A percentile compares a stretch with the other conserved stretches of the same genome.
Conservation (phyloP, 1,139 yeast genomes). For the Barnettozyma hawaiiensis region DNA sequence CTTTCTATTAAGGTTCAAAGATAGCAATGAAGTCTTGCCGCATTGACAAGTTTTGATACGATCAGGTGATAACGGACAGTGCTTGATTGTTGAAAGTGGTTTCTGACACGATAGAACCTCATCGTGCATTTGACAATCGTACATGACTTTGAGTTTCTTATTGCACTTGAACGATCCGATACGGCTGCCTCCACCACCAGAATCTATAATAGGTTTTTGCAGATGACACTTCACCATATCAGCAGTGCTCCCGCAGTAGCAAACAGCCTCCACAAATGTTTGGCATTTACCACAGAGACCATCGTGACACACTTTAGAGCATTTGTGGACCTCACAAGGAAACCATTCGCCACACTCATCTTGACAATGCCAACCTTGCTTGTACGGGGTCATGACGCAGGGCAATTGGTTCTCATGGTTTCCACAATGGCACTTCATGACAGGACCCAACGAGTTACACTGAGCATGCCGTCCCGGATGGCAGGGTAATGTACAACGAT, state of each 20-base stretch:
- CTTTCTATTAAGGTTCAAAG: constrained; percentile 39
- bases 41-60: constrained; percentile 65
- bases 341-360: constrained; percentile 50
- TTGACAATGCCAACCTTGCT: constrained; percentile 64
- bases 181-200: constrained; percentile 27
- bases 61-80: constrained; percentile 64
- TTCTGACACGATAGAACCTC: constrained; percentile 60
- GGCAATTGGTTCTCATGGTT: constrained; percentile 59
- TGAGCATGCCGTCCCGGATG: constrained; percentile 88
- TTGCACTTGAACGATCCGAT: constrained; percentile 62
- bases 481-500: constrained; percentile 68
- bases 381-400: constrained; percentile 66
- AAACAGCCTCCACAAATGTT: constrained; percentile 38
- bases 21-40: constrained; percentile 47
- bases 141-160: constrained; percentile 41
- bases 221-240: constrained; percentile 45
- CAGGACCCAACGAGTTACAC: constrained; percentile 76
- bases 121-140: constrained; percentile 65
- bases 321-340: constrained; percentile 72
- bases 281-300: constrained; percentile 79
- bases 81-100: constrained; percentile 25
- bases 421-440: constrained; percentile 72
- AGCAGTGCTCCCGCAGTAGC: constrained; percentile 69
- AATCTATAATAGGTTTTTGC: constrained; percentile 32
- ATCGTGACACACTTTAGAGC: constrained; percentile 55